These are phyloP conservation scores for Leccinum incarnatum DNA, from an alignment of 768 basidiomycete species.

Conservation along the genomic window DNA sequence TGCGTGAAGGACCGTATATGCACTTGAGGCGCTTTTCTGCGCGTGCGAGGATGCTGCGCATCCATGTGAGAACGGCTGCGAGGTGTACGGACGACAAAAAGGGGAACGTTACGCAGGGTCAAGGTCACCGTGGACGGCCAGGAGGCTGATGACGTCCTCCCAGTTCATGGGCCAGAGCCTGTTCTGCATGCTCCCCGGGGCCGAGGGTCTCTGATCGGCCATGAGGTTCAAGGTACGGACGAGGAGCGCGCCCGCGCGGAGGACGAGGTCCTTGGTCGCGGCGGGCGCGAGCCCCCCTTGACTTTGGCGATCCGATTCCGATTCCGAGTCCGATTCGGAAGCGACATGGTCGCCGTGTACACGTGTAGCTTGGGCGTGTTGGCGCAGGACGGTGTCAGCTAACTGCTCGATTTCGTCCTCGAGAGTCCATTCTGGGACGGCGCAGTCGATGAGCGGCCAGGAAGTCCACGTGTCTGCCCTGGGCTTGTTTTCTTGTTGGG, in stretches of 20 bases:
- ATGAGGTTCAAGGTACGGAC: conserved; percentile 52
- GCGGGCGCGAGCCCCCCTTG: conserved; percentile 21
- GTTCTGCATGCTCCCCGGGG: conserved; percentile 61
- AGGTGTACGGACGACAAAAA: neutral
- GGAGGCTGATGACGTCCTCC: conserved; percentile 57
- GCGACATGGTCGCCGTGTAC: conserved; percentile 20
- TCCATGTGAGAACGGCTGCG: conserved; percentile 1
- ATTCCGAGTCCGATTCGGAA: conserved; percentile 17
- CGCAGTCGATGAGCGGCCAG: conserved; percentile 74
- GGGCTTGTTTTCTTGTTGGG: conserved; percentile 31
- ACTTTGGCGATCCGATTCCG: conserved; percentile 30
- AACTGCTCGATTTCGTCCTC: conserved; percentile 64
- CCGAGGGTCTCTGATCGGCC: conserved; percentile 52
- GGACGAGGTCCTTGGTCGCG: conserved; percentile 38
- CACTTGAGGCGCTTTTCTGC: conserved; percentile 29
- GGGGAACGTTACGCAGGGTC: conserved; percentile 21
- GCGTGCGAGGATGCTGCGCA: conserved; percentile 21
- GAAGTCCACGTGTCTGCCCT: conserved; percentile 53
- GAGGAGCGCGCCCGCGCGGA: conserved; percentile 44
- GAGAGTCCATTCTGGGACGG: conserved; percentile 66
- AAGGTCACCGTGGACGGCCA: conserved; percentile 41
- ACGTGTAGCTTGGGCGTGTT: neutral
- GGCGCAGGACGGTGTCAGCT: conserved; percentile 36
- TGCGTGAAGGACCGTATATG: conserved; percentile 26
- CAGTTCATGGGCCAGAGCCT: conserved; percentile 61